Base-by-base conservation (phyloP, 1,284 basidiomycete species). In the Retiboletus flavoniger region DNA sequence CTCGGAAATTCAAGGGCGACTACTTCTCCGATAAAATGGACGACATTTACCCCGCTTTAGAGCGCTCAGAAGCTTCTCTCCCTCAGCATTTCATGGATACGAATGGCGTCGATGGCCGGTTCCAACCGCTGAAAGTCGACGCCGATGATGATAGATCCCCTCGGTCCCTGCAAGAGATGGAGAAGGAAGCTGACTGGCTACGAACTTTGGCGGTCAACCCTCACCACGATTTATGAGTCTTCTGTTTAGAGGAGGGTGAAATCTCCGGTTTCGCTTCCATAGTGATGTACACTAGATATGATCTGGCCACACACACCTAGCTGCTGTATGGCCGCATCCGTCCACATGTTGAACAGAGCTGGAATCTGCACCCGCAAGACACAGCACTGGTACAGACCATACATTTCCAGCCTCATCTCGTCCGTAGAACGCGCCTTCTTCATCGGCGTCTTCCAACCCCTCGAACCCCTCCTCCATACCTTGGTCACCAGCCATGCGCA, bases 31-130 rank as follows among this genome's bases (percentile, higher is more conserved):
- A 63, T 59, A 79, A 78, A 42, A 91, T 89, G 64, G 93, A 95
- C 69, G 79, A 82, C 17, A 75, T 96, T 40, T 95, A 95, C 70
- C 89, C 89, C 2, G 84, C 78, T 3, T 70, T 95, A 14, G 92
- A 94, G 66, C 70, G 72, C 6, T 77, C 82, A 3, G 91, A 93
- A 69, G 76, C 70, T 4, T 72, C 67, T 4, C 71, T 89, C 26
- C 66, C 74, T 0, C 67, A 63, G 7, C 72, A 81, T 26, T 61
- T 84, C 24, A 60, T 65, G 42, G 58, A 65, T 52, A 57, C 42
- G 29, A 61, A 46, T 36, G 62, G 49, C 48, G 58, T 51, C 52
- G 54, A 51, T 32, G 53, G 47, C 35, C 57, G 56, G 14, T 60
- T 62, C 39, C 66, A 76, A 59, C 73, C 77, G 11, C 60, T 83